phyloP scores from a whole-genome alignment of 495 filamentous ascomycete genomes.

The Jackrogersella minutella region DNA sequence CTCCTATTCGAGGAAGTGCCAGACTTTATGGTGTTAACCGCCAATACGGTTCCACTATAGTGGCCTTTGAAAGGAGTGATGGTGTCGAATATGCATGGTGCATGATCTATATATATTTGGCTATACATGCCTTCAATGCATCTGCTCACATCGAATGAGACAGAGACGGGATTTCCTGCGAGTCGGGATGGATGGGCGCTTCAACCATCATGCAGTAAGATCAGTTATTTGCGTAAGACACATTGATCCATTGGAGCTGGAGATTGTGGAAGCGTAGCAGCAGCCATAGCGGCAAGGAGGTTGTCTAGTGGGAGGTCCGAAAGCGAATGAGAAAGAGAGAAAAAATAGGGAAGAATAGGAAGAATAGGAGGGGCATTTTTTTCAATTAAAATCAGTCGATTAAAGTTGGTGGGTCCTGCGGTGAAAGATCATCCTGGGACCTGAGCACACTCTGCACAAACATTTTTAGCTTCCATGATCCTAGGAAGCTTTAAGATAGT shows the following conservation, averaged over 20 bases:
- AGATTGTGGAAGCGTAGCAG: constrained; percentile 19
- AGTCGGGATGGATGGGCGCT: constrained; percentile 31
- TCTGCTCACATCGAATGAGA: constrained; percentile 12
- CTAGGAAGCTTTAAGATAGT: neutral
- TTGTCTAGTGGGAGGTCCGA: neutral
- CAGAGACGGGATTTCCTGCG: constrained; percentile 20
- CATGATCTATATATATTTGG: constrained; percentile 33
- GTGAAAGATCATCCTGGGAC: constrained; percentile 20
- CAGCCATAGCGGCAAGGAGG: constrained; percentile 26
- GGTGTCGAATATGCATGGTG: constrained; percentile 25
- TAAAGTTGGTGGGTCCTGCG: constrained; percentile 27
- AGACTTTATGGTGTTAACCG: constrained; percentile 29
- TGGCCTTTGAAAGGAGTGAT: constrained; percentile 5
- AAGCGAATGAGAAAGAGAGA: neutral
- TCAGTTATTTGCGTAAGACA: constrained; percentile 11
- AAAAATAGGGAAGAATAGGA: neutral
- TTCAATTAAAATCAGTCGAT: neutral
- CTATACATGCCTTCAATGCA: constrained; percentile 23
- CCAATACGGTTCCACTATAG: constrained; percentile 15
- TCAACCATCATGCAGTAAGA: constrained; percentile 28
- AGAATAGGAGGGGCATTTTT: constrained; percentile 7
- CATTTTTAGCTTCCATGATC: constrained; percentile 1
- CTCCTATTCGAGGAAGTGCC: constrained; percentile 19
- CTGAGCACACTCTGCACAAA: constrained; percentile 19
- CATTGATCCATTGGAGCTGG: constrained; percentile 17